Conservation (phyloP, 2,329 filamentous ascomycete genomes). For the Stagonosporopsis tanaceti region DNA sequence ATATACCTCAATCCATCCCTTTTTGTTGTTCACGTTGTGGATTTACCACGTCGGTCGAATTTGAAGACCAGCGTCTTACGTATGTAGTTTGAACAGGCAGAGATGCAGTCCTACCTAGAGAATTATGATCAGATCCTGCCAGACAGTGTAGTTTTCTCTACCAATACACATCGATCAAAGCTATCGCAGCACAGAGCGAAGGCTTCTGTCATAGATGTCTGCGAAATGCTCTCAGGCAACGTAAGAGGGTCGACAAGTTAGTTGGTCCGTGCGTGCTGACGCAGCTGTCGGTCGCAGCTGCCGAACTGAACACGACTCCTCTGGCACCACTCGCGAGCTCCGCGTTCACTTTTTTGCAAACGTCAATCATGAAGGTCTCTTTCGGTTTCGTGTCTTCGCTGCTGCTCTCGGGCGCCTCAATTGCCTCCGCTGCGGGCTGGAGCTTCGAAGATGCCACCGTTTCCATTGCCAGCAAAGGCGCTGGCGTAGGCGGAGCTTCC, state of each 20-base stretch:
- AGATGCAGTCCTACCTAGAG: too few relatives aligned
- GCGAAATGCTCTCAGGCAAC: too few relatives aligned
- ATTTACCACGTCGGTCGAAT: too few relatives aligned
- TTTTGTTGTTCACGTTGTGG: background rate
- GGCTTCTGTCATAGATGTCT: too few relatives aligned
- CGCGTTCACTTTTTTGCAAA: slow-evolving; percentile 36
- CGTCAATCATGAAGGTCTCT: slow-evolving; percentile 53
- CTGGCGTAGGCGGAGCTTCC: slow-evolving; percentile 57
- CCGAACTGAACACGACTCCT: slow-evolving; percentile 13
- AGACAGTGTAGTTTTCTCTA: too few relatives aligned
- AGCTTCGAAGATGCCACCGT: slow-evolving; percentile 76
- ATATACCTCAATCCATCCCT: background rate
- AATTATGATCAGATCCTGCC: too few relatives aligned
- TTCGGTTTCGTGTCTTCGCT: slow-evolving; percentile 53
- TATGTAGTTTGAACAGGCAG: too few relatives aligned
- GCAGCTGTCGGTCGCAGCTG: slow-evolving; percentile 26
- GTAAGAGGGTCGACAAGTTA: too few relatives aligned
- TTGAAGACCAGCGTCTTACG: too few relatives aligned
- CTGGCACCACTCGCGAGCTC: slow-evolving; percentile 29
- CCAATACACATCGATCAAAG: too few relatives aligned
- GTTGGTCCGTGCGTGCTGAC: slow-evolving; percentile 9
- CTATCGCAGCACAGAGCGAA: too few relatives aligned
- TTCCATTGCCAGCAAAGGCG: slow-evolving; percentile 68
- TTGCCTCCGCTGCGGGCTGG: slow-evolving; percentile 64
- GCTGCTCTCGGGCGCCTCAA: slow-evolving; percentile 50